Evolutionary conservation across 2,329 filamentous ascomycete genomes (phyloP).

Genomic region (Monilinia aucupariae): DNA sequence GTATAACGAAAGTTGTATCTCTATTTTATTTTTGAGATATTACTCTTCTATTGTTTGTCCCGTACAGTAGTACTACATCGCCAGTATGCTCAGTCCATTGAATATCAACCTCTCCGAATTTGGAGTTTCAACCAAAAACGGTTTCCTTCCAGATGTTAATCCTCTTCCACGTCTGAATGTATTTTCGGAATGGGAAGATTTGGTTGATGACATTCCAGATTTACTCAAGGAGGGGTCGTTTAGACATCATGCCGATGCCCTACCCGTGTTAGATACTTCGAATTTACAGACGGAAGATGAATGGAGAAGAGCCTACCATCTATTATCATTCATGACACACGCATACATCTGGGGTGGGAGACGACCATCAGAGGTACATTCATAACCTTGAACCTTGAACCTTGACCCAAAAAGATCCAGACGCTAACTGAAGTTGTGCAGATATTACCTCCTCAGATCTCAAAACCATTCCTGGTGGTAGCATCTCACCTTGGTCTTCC

Average conservation of each 20-base stretch:
- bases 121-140: constrained; percentile 36
- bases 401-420: neutral
- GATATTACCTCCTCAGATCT: constrained; percentile 68
- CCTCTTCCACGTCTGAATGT: constrained; percentile 64
- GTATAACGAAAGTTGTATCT: neutral
- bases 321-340: constrained; percentile 75
- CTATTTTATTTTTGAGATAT: neutral
- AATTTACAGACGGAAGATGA: constrained; percentile 60
- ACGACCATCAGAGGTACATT: constrained; percentile 60
- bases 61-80: too few relatives aligned
- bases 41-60: neutral
- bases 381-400: too few relatives aligned
- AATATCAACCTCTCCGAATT: constrained; percentile 28
- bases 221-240: constrained; percentile 61
- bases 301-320: constrained; percentile 75
- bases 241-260: constrained; percentile 53
- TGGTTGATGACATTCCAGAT: constrained; percentile 61
- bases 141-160: constrained; percentile 69
- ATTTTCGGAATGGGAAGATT: constrained; percentile 73
- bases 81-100: constrained; percentile 28
- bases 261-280: constrained; percentile 66
- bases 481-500: constrained; percentile 74
- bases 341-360: constrained; percentile 87
- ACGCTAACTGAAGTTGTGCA: constrained; percentile 29
- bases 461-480: constrained; percentile 68